Conservation (phyloP, 345 rosid species). For the Eucalyptus regnans region DNA sequence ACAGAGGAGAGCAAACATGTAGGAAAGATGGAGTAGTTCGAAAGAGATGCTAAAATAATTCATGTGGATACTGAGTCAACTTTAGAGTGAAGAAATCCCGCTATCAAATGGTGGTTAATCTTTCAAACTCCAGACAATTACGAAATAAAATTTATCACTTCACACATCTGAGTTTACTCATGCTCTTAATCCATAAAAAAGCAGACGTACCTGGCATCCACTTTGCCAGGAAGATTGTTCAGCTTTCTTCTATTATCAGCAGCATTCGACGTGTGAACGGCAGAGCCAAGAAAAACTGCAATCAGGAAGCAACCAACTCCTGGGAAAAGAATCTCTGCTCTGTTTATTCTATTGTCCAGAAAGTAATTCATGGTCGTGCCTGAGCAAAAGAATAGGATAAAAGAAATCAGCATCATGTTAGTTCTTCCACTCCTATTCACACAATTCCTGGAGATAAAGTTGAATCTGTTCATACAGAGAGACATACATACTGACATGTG, state of each 20-base stretch:
- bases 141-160: neutral
- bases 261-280: slow-evolving; percentile 66
- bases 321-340: slow-evolving; percentile 64
- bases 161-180: neutral
- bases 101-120: neutral
- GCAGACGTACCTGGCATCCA: slow-evolving; percentile 13
- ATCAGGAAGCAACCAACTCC: slow-evolving; percentile 83
- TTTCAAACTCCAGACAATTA: neutral
- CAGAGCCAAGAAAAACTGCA: slow-evolving; percentile 70
- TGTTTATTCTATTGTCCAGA: slow-evolving; percentile 68
- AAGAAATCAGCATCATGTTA: neutral
- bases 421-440: neutral
- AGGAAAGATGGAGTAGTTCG: neutral
- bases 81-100: neutral
- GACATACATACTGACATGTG: neutral
- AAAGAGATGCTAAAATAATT: neutral
- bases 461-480: neutral
- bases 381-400: slow-evolving; percentile 4
- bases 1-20: neutral
- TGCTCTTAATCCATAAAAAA: neutral
- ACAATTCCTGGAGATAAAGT: neutral
- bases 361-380: slow-evolving; percentile 83
- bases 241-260: slow-evolving; percentile 65
- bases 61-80: neutral
- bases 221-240: slow-evolving; percentile 6